Conservation (phyloP, 495 filamentous ascomycete species). For the Hyphodiscus hymeniophilus region DNA sequence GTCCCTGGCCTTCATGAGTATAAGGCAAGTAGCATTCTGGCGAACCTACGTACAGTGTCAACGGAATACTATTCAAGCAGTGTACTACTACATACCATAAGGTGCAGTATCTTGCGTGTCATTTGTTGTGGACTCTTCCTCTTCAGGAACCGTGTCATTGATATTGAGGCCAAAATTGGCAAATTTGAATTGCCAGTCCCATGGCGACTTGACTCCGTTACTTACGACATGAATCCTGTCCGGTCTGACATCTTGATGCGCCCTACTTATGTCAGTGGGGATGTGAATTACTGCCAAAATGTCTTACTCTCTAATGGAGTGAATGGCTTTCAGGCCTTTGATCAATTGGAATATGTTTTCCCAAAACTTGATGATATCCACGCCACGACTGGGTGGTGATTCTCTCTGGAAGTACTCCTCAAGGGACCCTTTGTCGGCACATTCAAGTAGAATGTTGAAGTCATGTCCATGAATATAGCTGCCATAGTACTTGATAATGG, state of each 20-base stretch:
- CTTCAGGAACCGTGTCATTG: neutral
- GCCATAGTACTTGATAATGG: slow-evolving; percentile 37
- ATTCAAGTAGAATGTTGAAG: slow-evolving; percentile 38
- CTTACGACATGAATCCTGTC: slow-evolving; percentile 31
- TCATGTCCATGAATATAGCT: slow-evolving; percentile 29
- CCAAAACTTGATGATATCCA: slow-evolving; percentile 38
- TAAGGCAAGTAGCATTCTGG: slow-evolving; percentile 27
- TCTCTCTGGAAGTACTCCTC: slow-evolving; percentile 29
- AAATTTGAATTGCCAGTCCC: too few relatives aligned
- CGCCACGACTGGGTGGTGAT: slow-evolving; percentile 22
- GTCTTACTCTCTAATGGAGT: slow-evolving; percentile 17
- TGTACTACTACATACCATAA: neutral
- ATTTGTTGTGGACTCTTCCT: too few relatives aligned
- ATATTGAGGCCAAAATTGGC: too few relatives aligned
- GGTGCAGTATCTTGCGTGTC: too few relatives aligned
- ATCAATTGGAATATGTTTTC: slow-evolving; percentile 29
- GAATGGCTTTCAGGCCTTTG: slow-evolving; percentile 29
- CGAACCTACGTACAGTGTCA: slow-evolving; percentile 19
- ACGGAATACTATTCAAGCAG: slow-evolving; percentile 3
- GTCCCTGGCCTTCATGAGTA: slow-evolving; percentile 6
- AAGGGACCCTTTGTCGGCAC: slow-evolving; percentile 35
- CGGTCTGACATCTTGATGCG: slow-evolving; percentile 35
- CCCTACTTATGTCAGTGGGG: slow-evolving; percentile 12
- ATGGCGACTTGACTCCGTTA: slow-evolving; percentile 1
- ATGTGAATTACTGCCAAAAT: neutral